Conservation (phyloP, 2,329 filamentous ascomycete genomes). For the Neopestalotiopsis sp. region DNA sequence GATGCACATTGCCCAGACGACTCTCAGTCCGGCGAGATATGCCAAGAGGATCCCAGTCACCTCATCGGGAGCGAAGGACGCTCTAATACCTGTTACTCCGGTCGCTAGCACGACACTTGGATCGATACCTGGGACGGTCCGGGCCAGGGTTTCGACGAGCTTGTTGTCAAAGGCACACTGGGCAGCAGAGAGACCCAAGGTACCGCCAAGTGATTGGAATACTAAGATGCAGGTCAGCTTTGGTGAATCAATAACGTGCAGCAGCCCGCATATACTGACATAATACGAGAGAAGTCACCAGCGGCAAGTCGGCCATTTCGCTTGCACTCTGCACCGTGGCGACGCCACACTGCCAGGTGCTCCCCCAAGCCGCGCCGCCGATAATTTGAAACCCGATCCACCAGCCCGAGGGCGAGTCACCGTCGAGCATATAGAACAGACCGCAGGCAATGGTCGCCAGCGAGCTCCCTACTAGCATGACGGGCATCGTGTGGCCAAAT, state of each 20-base stretch:
- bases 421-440: conserved; percentile 35
- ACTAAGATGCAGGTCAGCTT: conserved; percentile 23
- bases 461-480: conserved; percentile 40
- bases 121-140: conserved; percentile 36
- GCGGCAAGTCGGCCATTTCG: conserved; percentile 37
- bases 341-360: conserved; percentile 40
- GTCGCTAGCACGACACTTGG: conserved; percentile 37
- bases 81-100: conserved; percentile 57
- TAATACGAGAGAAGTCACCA: conserved; percentile 26
- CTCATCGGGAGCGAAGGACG: conserved; percentile 48
- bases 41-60: conserved; percentile 56
- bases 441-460: conserved; percentile 38
- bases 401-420: conserved; percentile 30
- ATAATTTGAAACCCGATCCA: conserved; percentile 38
- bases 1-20: conserved; percentile 57
- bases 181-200: conserved; percentile 44
- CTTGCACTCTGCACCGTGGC: conserved; percentile 40
- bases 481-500: conserved; percentile 34
- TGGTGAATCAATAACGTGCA: not conserved
- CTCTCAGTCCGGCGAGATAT: conserved; percentile 66
- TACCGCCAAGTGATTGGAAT: conserved; percentile 46
- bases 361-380: conserved; percentile 25
- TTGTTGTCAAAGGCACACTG: conserved; percentile 42
- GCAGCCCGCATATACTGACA: conserved; percentile 7
- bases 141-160: conserved; percentile 26